Conservation (phyloP, 2,329 filamentous ascomycete genomes). For the Stachybotrys echinatus region DNA sequence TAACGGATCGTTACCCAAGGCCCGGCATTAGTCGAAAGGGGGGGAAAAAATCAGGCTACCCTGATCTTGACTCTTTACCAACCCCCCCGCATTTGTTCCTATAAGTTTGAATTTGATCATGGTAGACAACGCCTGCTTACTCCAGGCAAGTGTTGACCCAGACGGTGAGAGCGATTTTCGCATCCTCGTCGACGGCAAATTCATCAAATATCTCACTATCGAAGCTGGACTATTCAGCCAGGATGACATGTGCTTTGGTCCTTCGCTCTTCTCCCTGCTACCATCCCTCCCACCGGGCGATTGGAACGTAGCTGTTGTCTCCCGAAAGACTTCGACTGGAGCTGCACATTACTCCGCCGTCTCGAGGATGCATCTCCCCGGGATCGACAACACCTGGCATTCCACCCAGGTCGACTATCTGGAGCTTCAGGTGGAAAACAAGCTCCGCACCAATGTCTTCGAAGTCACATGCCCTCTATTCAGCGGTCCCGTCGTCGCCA, state of each 20-base stretch:
- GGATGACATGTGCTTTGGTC: slow-evolving; percentile 26
- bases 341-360: slow-evolving; percentile 19
- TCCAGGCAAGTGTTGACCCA: slow-evolving; percentile 17
- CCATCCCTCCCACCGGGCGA: slow-evolving; percentile 30
- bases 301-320: slow-evolving; percentile 33
- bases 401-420: slow-evolving; percentile 24
- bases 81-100: too few species aligned
- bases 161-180: slow-evolving; percentile 28
- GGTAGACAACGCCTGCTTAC: slow-evolving; percentile 18
- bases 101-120: too few species aligned
- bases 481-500: slow-evolving; percentile 14
- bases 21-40: too few species aligned
- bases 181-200: slow-evolving; percentile 26
- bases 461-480: slow-evolving; percentile 17
- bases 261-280: slow-evolving; percentile 23
- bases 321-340: slow-evolving; percentile 15
- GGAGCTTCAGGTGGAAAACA: slow-evolving; percentile 17
- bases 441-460: slow-evolving; percentile 20
- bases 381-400: slow-evolving; percentile 29
- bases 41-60: too few species aligned
- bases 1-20: too few species aligned
- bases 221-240: slow-evolving; percentile 23
- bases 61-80: too few species aligned
- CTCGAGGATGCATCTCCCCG: slow-evolving; percentile 18
- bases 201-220: slow-evolving; percentile 35